These are phyloP conservation scores for Leccinellum albellum DNA, from an alignment of 768 basidiomycete genomes.

Conservation along the genomic window DNA sequence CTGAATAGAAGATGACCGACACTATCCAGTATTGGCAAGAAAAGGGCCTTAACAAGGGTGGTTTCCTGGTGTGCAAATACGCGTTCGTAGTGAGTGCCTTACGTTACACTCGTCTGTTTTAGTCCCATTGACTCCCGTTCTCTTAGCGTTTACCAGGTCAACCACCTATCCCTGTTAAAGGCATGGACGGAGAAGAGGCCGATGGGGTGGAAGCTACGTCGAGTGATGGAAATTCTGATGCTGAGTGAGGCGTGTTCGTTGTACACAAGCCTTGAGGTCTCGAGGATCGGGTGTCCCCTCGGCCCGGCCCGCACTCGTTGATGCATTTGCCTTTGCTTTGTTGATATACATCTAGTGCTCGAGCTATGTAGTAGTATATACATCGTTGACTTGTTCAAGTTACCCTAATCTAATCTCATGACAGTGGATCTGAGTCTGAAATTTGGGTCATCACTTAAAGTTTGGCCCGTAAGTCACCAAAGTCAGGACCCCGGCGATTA, in stretches of 20 bases:
- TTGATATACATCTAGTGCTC: background rate
- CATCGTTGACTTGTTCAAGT: too few species aligned
- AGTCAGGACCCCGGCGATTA: too few species aligned
- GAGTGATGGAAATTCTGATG: conserved; percentile 2
- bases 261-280: background rate
- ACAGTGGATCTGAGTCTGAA: too few species aligned
- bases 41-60: conserved; percentile 61
- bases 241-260: background rate
- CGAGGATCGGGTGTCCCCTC: background rate
- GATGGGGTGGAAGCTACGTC: background rate
- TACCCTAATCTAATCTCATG: too few species aligned
- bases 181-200: conserved; percentile 3
- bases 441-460: too few species aligned
- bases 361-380: background rate
- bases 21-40: conserved; percentile 65
- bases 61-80: conserved; percentile 81
- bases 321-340: background rate
- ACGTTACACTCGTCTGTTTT: background rate
- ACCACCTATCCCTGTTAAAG: conserved; percentile 22
- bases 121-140: background rate
- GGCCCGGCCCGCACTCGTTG: background rate
- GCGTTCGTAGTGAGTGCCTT: conserved; percentile 62
- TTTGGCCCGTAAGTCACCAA: too few species aligned
- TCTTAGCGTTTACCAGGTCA: conserved; percentile 27
- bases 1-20: background rate